These are phyloP conservation scores for Bacidia gigantensis DNA, from an alignment of 495 filamentous ascomycete species.

Conservation along the genomic window DNA sequence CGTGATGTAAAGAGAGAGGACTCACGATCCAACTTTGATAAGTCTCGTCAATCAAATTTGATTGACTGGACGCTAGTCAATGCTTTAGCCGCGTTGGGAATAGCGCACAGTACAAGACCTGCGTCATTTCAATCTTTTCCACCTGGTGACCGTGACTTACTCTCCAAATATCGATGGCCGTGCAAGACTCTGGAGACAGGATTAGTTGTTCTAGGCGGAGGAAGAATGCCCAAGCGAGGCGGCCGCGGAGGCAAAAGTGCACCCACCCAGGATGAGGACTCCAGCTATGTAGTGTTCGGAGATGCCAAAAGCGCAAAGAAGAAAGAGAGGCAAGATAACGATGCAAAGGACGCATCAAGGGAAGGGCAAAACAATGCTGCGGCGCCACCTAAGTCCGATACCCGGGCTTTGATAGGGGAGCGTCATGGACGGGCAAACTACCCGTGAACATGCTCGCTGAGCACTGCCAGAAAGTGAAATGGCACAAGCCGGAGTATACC, in stretches of 20 bases:
- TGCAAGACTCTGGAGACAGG: no score
- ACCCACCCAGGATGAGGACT: conserved; percentile 25
- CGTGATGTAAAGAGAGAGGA: no score
- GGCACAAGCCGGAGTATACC: conserved; percentile 85
- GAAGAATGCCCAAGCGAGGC: conserved; percentile 15
- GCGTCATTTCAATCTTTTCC: no score
- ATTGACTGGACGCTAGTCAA: no score
- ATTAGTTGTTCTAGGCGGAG: background rate
- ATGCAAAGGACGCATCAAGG: conserved; percentile 31
- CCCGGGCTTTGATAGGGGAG: conserved; percentile 84
- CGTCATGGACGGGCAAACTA: conserved; percentile 95
- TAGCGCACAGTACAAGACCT: no score
- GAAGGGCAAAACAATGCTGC: conserved; percentile 26
- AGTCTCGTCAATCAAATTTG: no score
- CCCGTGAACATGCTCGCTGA: conserved; percentile 87
- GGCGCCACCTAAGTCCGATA: conserved; percentile 56
- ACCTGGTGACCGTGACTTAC: no score
- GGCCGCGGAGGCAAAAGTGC: conserved; percentile 11
- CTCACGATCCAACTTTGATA: no score
- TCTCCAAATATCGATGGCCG: no score
- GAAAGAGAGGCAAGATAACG: conserved; percentile 16
- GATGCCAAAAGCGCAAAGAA: conserved; percentile 44
- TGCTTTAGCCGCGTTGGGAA: no score
- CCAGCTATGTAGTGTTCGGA: conserved; percentile 54
- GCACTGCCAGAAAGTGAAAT: conserved; percentile 88